Evolutionary conservation across 179 eudicot genomes (phyloP).

Genomic region (Spinacia oleracea): DNA sequence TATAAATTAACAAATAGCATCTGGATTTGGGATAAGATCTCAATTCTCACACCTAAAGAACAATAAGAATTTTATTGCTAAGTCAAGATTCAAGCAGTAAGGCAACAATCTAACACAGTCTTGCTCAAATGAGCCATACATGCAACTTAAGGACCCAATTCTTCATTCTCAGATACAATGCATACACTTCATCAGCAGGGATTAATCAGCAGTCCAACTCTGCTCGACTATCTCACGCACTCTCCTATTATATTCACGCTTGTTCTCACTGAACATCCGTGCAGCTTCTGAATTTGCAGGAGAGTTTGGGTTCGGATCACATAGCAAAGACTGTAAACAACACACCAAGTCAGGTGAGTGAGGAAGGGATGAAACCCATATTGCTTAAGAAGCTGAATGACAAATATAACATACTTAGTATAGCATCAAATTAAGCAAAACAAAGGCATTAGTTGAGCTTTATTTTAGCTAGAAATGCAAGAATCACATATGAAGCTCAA

Average conservation of each 20-base stretch:
- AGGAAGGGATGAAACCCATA: not conserved
- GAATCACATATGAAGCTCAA: not conserved
- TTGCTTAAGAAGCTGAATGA: not conserved
- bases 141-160: not conserved
- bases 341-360: not conserved
- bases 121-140: not conserved
- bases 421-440: not conserved
- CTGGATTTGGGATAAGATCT: too few relatives aligned
- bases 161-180: not conserved
- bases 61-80: too few relatives aligned
- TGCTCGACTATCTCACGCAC: conserved; percentile 78
- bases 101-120: not conserved
- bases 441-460: not conserved
- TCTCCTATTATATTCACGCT: conserved; percentile 74
- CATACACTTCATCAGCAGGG: conserved; percentile 6
- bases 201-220: conserved; percentile 80
- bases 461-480: not conserved
- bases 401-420: too few relatives aligned
- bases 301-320: conserved; percentile 77
- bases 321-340: conserved; percentile 61
- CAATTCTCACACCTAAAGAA: too few relatives aligned
- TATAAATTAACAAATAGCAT: too few relatives aligned
- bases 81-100: too few relatives aligned
- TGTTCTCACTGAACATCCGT: conserved; percentile 66
- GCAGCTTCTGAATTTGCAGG: conserved; percentile 81